These are phyloP conservation scores for Penicillium waksmanii DNA, from an alignment of 495 filamentous ascomycete species.

Conservation along the genomic window DNA sequence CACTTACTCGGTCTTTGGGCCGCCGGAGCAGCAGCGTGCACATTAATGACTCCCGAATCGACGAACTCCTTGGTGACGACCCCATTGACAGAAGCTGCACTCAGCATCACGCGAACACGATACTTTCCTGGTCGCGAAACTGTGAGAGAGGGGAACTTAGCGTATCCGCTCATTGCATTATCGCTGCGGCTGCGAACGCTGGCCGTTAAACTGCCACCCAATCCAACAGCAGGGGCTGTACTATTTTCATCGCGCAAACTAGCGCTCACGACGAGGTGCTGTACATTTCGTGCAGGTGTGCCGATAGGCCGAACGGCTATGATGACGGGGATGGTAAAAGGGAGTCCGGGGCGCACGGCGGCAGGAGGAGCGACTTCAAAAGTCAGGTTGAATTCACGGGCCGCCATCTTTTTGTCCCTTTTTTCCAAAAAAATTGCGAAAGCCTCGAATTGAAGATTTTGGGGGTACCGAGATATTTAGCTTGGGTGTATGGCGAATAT, in stretches of 20 bases:
- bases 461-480: too few species aligned
- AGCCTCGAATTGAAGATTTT: neutral
- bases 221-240: conserved; percentile 24
- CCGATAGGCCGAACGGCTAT: conserved; percentile 41
- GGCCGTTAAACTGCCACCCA: conserved; percentile 39
- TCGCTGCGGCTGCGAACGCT: conserved; percentile 41
- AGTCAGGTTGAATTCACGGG: conserved; percentile 38
- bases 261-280: conserved; percentile 40
- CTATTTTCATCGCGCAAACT: conserved; percentile 39
- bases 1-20: conserved; percentile 42
- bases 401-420: conserved; percentile 29
- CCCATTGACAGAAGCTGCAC: conserved; percentile 34
- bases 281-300: conserved; percentile 27
- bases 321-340: conserved; percentile 43
- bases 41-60: conserved; percentile 40
- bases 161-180: conserved; percentile 42
- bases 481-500: conserved; percentile 3
- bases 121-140: conserved; percentile 41
- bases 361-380: conserved; percentile 41
- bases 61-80: conserved; percentile 39
- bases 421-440: neutral
- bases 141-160: conserved; percentile 35
- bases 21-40: conserved; percentile 33
- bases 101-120: conserved; percentile 42
- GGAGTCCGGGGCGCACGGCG: conserved; percentile 30